Evolutionary conservation across 2,329 filamentous ascomycete species (phyloP).

Genomic region (Metarhizium sp.): DNA sequence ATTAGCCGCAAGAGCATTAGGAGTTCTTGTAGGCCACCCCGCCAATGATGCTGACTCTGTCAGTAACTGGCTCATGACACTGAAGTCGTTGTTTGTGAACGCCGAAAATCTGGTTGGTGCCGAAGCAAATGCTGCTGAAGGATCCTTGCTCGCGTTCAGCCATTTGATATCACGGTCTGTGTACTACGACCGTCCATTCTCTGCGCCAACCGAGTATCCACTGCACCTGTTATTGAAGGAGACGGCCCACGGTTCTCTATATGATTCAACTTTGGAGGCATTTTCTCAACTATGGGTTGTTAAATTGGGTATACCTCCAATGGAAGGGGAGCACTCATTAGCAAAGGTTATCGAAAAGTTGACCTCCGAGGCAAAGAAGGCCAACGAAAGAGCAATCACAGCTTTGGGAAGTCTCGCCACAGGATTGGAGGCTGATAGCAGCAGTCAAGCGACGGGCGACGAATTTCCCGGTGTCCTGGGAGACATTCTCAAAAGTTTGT

Average conservation of each 20-base stretch:
- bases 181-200: slow-evolving; percentile 29
- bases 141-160: slow-evolving; percentile 34
- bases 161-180: slow-evolving; percentile 33
- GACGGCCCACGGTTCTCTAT: slow-evolving; percentile 23
- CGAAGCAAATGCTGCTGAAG: slow-evolving; percentile 36
- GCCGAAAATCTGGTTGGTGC: slow-evolving; percentile 32
- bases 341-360: slow-evolving; percentile 52
- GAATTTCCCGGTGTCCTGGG: slow-evolving; percentile 31
- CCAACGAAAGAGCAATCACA: slow-evolving; percentile 73
- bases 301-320: slow-evolving; percentile 26
- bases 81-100: slow-evolving; percentile 35
- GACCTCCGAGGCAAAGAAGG: slow-evolving; percentile 61
- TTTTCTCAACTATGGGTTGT: slow-evolving; percentile 39
- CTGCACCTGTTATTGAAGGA: slow-evolving; percentile 21
- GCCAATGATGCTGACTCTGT: slow-evolving; percentile 26
- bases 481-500: slow-evolving; percentile 57
- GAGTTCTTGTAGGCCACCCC: slow-evolving; percentile 65
- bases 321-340: slow-evolving; percentile 19
- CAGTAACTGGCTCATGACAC: slow-evolving; percentile 13
- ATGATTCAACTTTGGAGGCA: slow-evolving; percentile 34
- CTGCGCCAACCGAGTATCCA: slow-evolving; percentile 19
- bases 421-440: slow-evolving; percentile 33
- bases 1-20: slow-evolving; percentile 61
- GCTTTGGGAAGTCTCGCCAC: slow-evolving; percentile 70
- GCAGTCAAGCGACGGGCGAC: not conserved